Evolutionary conservation across 305 asterid genomes (phyloP).

Genomic region (Euphrasia arctica): DNA sequence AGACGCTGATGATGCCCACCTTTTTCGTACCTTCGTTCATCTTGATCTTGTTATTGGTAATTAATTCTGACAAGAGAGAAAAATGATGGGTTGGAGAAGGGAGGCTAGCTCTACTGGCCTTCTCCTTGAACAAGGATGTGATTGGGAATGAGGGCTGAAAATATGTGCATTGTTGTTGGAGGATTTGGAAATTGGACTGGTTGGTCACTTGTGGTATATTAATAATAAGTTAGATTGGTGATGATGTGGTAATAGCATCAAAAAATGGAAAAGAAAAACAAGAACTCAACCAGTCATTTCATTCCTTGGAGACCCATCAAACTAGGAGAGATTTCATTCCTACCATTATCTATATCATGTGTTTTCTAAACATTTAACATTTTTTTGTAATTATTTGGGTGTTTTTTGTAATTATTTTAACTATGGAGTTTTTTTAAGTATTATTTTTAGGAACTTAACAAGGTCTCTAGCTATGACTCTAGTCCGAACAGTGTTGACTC

Average conservation of each 20-base stretch:
- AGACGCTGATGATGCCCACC: conserved; percentile 33
- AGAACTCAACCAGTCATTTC: background rate
- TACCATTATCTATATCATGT: conserved; percentile 4
- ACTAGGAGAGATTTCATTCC: conserved; percentile 23
- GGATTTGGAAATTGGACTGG: background rate
- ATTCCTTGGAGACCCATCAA: conserved; percentile 20
- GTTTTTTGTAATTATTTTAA: too few relatives aligned
- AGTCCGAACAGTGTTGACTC: too few relatives aligned
- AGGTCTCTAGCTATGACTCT: too few relatives aligned
- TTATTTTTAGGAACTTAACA: too few relatives aligned
- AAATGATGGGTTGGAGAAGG: background rate
- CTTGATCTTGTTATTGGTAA: background rate
- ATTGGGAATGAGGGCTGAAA: too few relatives aligned
- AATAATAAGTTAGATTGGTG: background rate
- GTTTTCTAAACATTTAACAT: too few relatives aligned
- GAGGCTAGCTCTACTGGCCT: background rate
- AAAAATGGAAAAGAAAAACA: too few relatives aligned
- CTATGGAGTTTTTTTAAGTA: too few relatives aligned
- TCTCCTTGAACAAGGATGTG: too few relatives aligned
- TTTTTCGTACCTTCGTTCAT: conserved; percentile 34
- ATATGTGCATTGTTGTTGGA: too few relatives aligned
- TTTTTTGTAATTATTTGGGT: too few relatives aligned
- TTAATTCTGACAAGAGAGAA: background rate
- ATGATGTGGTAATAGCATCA: too few relatives aligned
- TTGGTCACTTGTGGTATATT: background rate